phyloP scores from a whole-genome alignment of 169 alveolate species.

The Eimeria maxima region DNA sequence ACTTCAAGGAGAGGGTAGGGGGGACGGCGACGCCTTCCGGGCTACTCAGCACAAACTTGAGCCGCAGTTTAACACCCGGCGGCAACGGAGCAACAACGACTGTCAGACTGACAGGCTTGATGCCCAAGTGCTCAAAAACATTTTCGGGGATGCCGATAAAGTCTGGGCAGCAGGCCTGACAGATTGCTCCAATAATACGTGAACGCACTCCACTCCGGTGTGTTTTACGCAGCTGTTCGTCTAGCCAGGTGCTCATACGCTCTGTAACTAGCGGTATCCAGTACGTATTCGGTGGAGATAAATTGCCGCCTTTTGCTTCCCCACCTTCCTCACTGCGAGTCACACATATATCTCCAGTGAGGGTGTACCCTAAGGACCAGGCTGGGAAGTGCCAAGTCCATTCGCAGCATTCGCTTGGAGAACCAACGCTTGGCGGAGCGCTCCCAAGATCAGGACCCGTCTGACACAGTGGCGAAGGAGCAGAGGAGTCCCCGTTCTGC shows the following conservation, averaged over 20 bases:
- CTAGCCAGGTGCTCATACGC: constrained; percentile 9
- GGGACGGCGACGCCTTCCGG: background rate
- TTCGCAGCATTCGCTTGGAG: background rate
- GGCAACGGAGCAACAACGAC: constrained; percentile 60
- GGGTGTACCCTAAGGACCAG: background rate
- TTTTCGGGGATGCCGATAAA: background rate
- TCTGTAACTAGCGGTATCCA: background rate
- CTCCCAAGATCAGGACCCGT: background rate
- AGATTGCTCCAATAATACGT: background rate
- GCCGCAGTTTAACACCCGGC: constrained; percentile 22
- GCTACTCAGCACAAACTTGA: constrained; percentile 1
- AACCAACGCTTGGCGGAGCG: background rate
- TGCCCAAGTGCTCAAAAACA: background rate
- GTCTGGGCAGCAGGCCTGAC: constrained; percentile 28
- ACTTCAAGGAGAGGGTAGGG: background rate
- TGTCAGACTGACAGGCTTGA: background rate
- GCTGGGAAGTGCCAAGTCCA: background rate
- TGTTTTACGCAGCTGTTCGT: background rate
- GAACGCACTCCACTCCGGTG: background rate
- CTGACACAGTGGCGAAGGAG: background rate
- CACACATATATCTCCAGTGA: constrained; percentile 37
- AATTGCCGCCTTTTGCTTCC: background rate
- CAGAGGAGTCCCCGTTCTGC: background rate
- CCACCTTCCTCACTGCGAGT: constrained; percentile 7
- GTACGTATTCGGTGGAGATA: background rate